Base-by-base conservation (phyloP, 305 asterid genomes). In the Fraxinus albicans region DNA sequence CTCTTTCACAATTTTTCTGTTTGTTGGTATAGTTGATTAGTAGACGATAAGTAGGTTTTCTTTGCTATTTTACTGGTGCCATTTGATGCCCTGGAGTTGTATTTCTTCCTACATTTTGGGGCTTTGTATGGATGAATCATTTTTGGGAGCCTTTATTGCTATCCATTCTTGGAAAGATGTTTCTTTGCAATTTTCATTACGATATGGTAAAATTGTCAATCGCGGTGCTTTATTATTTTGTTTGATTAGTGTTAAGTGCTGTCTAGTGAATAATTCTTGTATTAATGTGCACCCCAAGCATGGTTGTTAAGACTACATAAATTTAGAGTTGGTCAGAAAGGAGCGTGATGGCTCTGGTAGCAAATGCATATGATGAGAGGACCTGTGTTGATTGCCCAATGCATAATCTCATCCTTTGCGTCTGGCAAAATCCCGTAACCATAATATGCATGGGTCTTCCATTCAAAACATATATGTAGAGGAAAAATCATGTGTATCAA, bases 21-120 rank as follows among this genome's bases (percentile, higher is more conserved):
- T 76, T 83, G 77, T 78, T 86, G 85, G 87, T 81, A 84, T 87
- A 86, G 84, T 81, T 77, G 79, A 77, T 50, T 81, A 72, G 86
- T 79, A 69, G 86, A 79, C 69, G 79, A 84, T 79, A 23, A 76
- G 80, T 83, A 70, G 83, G 73, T 58, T 82, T 83, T 82, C 15
- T 55, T 84, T 72, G 80, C 33, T 82, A 82, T 87, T 80, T 72
- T 78, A 80, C 77, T 73, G 69, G 60, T 75, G 79, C 74, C 70
- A 50, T 77, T 19, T 83, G 17, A 58, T 31, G 38, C 83, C 82
- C 79, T 31, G 77, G 67, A 58, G 79, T 81, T 55, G 81, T 58
- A 44, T 60, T 80, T 78, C 81, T 82, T 79, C 35, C 60, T 74
- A 40, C 72, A 23, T 76, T 77, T 35, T 76, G 79, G 31, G 76